Evolutionary conservation across 2,329 filamentous ascomycete species (phyloP).

Genomic region (Colletotrichum siamense): DNA sequence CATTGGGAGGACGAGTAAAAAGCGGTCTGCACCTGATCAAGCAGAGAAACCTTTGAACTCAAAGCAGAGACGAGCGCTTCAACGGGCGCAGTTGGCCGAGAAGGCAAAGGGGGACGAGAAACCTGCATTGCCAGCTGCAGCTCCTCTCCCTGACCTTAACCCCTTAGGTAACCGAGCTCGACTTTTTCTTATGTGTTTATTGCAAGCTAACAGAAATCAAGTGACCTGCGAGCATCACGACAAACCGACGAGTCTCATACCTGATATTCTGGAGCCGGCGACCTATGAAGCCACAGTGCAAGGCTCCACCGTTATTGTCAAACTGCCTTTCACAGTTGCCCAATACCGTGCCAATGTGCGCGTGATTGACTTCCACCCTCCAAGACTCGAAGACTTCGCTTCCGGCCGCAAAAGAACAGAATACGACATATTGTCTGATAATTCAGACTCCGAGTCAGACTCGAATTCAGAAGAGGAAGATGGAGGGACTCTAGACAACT

Average conservation of each 20-base stretch:
- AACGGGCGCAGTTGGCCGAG: neutral
- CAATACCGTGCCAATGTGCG: conserved; percentile 74
- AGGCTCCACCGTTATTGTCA: conserved; percentile 36
- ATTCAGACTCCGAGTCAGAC: conserved; percentile 32
- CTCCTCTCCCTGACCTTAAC: conserved; percentile 33
- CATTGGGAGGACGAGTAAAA: conserved; percentile 23
- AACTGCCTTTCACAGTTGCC: conserved; percentile 76
- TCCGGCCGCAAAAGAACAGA: conserved; percentile 49
- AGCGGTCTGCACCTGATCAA: conserved; percentile 15
- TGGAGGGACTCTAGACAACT: conserved; percentile 29
- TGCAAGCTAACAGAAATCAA: conserved; percentile 23
- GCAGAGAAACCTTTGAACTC: conserved; percentile 24
- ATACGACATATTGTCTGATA: conserved; percentile 55
- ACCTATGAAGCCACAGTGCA: conserved; percentile 49
- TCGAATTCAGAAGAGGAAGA: conserved; percentile 29
- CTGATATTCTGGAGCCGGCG: conserved; percentile 43
- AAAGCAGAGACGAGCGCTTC: conserved; percentile 25
- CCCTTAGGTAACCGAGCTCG: conserved; percentile 28
- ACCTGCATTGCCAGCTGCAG: conserved; percentile 28
- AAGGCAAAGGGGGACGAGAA: conserved; percentile 27
- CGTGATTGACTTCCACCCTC: conserved; percentile 83
- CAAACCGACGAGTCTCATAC: conserved; percentile 38
- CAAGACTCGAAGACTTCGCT: conserved; percentile 74
- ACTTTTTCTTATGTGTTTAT: neutral
- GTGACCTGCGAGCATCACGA: conserved; percentile 53